Evolutionary conservation across 2,329 filamentous ascomycete genomes (phyloP), one percentile per base, ranked within the genome.

Genomic region (Colletotrichum agaves): DNA sequence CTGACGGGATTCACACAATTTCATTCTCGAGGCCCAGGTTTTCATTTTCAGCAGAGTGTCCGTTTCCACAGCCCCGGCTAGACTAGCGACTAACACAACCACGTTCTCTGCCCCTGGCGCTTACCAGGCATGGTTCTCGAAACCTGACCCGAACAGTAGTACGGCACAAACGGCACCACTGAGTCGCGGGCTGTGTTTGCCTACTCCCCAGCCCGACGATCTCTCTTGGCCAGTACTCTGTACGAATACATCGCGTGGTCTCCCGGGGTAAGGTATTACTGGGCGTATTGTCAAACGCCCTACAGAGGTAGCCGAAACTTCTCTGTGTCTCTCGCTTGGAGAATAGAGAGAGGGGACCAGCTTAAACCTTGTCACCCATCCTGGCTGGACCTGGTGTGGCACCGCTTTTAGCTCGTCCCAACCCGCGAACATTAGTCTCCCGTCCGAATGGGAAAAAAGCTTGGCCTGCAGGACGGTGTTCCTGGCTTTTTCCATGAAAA

Each of bases 141-240:
- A 67, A 67, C 64, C 8, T n/a, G 44, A 53, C 63, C 60, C 39
- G 60, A 53, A 59, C 64, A 27, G 41, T 53, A 37, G 60, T 60
- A 44, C 50, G 64, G 52, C 46, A 58, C 11, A 37, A 33, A 43
- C 52, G 60, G 64, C 52, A 63, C 44, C 43, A 49, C 13, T 44
- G 37, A 43, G 23, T 37, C 63, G 21, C 31, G 13, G n/a, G 46
- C 56, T 49, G 62, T 61, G 37, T 39, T 17, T 41, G 27, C 23
- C 33, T n/a, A n/a, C n/a, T 21, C 3, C 3, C n/a, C 21, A 10
- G 13, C 37, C 17, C 43, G 41, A 19, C 35, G 17, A 19, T 12
- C 3, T 11, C 12, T n/a, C n/a, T n/a, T n/a, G n/a, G n/a, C n/a
- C n/a, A n/a, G n/a, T n/a, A n/a, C n/a, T n/a, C n/a, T n/a, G n/a